phyloP scores from a whole-genome alignment of 1,139 yeast species.

The Blastobotrys malaysiensis region DNA sequence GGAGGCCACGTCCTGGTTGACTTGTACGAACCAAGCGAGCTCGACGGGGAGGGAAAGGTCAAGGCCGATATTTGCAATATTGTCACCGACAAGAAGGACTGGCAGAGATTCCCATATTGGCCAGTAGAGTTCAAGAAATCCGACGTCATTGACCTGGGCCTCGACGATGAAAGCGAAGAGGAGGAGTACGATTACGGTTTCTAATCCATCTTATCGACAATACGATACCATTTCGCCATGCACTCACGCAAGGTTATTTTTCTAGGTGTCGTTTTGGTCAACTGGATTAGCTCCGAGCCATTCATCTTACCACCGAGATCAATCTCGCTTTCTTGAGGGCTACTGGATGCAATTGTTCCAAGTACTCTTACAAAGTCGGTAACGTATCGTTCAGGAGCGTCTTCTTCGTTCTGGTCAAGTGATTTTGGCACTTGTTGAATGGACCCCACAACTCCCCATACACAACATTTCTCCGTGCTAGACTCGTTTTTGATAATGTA shows the following conservation, averaged over 20 bases:
- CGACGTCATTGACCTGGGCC: conserved; percentile 9
- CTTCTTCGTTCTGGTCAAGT: background rate
- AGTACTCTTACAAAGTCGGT: background rate
- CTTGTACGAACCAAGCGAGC: conserved; percentile 22
- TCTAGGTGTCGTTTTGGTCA: background rate
- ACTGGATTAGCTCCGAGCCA: background rate
- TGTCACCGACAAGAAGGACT: conserved; percentile 31
- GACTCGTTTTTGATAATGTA: background rate
- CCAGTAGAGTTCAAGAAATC: conserved; percentile 30
- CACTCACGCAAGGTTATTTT: background rate
- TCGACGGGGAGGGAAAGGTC: conserved; percentile 19
- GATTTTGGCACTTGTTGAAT: background rate
- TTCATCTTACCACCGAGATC: background rate
- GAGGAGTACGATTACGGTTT: conserved; percentile 20
- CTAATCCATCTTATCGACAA: background rate
- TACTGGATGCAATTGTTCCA: background rate
- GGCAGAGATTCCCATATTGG: conserved; percentile 36
- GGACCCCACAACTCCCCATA: background rate
- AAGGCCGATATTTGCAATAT: conserved; percentile 35
- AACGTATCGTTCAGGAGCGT: background rate
- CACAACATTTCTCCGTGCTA: background rate
- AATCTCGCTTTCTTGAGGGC: background rate
- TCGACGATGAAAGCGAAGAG: conserved; percentile 10
- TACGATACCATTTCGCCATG: background rate
- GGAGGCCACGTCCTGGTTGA: conserved; percentile 36